Percentiles rank a stretch among this genome's conserved stretches.
These are phyloP conservation scores for Phaeosphaeriaceae sp. DNA, from an alignment of 2,329 filamentous ascomycete genomes.

Conservation along the genomic window DNA sequence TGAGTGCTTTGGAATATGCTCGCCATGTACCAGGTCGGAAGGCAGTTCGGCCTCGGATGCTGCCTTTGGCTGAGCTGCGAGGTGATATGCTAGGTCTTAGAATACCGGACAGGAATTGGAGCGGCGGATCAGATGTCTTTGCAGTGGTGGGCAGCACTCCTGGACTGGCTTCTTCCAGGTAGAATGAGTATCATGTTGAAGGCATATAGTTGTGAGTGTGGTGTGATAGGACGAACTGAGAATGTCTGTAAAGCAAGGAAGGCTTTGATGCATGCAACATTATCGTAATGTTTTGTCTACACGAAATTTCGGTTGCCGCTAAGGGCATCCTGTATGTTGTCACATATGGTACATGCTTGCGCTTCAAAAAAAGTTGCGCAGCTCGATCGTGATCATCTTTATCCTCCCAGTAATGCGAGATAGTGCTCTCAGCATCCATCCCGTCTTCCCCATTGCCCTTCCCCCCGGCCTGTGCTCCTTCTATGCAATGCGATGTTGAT, in stretches of 20 bases:
- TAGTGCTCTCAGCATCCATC: neutral
- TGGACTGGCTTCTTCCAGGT: no score
- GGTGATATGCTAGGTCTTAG: no score
- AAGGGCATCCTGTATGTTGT: neutral
- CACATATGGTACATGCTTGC: slow-evolving; percentile 3
- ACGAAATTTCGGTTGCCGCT: neutral
- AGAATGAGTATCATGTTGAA: no score
- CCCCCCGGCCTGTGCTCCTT: neutral
- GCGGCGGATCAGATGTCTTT: no score
- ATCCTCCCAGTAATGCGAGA: neutral
- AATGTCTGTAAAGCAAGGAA: neutral
- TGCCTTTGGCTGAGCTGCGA: no score
- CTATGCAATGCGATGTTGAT: neutral
- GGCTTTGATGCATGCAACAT: neutral
- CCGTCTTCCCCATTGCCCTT: neutral
- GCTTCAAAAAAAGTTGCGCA: neutral
- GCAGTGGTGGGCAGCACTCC: no score
- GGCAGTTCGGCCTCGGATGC: no score
- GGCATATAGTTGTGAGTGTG: no score
- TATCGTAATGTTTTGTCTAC: slow-evolving; percentile 1
- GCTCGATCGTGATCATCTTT: neutral
- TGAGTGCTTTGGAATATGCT: no score
- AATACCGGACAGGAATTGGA: no score
- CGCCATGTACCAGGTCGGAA: no score
- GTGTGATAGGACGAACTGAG: no score